These are phyloP conservation scores for Nicotiana knightiana DNA, from an alignment of 257 asterid species.

Conservation along the genomic window DNA sequence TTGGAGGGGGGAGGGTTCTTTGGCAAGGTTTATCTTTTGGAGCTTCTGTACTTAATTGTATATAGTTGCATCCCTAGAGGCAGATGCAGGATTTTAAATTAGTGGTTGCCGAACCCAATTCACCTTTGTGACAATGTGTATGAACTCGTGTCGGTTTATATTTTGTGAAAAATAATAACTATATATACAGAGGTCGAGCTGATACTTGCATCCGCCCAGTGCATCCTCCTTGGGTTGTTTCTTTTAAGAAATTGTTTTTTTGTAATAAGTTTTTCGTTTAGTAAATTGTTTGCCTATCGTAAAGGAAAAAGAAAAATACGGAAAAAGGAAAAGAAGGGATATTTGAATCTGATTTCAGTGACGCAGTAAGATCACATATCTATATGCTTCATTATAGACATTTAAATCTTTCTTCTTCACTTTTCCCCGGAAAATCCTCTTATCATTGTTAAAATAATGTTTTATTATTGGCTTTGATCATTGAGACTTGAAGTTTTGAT, in stretches of 20 bases:
- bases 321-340: background rate
- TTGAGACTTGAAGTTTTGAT: background rate
- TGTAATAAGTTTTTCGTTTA: background rate
- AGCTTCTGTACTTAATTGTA: background rate
- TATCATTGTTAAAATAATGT: background rate
- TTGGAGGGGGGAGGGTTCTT: no score
- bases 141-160: background rate
- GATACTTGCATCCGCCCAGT: background rate
- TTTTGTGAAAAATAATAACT: background rate
- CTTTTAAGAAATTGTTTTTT: background rate
- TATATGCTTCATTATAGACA: background rate
- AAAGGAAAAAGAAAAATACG: background rate
- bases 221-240: background rate
- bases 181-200: background rate
- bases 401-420: background rate
- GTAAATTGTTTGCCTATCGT: background rate
- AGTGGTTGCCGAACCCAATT: background rate
- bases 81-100: background rate
- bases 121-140: background rate
- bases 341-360: background rate
- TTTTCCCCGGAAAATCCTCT: background rate
- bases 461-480: background rate
- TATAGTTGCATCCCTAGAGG: background rate
- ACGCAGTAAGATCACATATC: background rate
- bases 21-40: background rate